A percentile compares a stretch with the other conserved stretches of the same genome.
These are phyloP conservation scores for Sophora flavescens DNA, from an alignment of 306 rosid species.

Conservation along the genomic window DNA sequence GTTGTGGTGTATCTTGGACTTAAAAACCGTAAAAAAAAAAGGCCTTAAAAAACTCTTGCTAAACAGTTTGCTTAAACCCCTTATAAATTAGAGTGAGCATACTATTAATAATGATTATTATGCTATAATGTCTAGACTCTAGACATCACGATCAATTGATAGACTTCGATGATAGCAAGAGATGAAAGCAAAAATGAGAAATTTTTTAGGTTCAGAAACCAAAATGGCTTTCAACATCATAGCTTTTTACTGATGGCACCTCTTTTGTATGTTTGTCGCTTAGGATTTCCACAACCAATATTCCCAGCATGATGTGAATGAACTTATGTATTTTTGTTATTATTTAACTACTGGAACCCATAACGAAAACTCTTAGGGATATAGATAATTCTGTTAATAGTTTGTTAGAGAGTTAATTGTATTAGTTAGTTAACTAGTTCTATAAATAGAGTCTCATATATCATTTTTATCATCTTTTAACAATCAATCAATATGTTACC, in stretches of 20 bases:
- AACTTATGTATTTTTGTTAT: slow-evolving; percentile 1
- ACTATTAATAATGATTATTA: slow-evolving; percentile 24
- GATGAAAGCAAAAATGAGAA: slow-evolving; percentile 13
- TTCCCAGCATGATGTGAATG: slow-evolving; percentile 21
- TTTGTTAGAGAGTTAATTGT: too few relatives aligned
- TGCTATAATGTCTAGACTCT: slow-evolving; percentile 18
- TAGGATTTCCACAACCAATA: slow-evolving; percentile 61
- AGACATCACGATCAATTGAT: slow-evolving; percentile 19
- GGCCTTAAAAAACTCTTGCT: too few relatives aligned
- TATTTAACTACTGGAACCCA: slow-evolving; percentile 11
- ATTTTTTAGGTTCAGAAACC: slow-evolving; percentile 20
- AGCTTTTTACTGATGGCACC: slow-evolving; percentile 39
- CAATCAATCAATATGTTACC: too few relatives aligned
- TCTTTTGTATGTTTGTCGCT: slow-evolving; percentile 52
- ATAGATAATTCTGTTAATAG: too few relatives aligned
- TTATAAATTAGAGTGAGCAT: too few relatives aligned
- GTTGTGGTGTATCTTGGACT: too few relatives aligned
- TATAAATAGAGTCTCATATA: too few relatives aligned
- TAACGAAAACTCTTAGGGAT: slow-evolving; percentile 29
- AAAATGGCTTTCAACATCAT: slow-evolving; percentile 56
- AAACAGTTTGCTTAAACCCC: too few relatives aligned
- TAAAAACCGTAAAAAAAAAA: too few relatives aligned
- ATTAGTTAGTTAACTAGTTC: too few relatives aligned
- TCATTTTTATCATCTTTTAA: too few relatives aligned
- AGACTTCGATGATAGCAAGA: slow-evolving; percentile 15